Evolutionary conservation across 164 flowering plant species (phyloP).

Genomic region (Macadamia integrifolia): DNA sequence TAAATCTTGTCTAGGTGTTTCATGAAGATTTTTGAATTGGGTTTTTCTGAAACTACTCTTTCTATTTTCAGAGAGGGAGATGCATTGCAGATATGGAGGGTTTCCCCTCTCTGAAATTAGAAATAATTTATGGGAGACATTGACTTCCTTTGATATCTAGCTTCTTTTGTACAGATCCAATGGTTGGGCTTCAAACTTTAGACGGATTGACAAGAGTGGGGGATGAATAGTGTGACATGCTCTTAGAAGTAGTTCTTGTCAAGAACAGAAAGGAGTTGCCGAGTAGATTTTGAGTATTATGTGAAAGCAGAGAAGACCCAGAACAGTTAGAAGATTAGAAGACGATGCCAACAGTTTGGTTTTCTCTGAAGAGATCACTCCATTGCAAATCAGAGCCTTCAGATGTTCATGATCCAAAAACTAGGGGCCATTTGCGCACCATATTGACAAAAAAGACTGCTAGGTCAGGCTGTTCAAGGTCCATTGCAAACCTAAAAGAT

Average conservation of each 20-base stretch:
- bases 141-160: background rate
- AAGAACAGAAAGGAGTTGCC: constrained; percentile 1
- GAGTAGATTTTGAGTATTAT: constrained; percentile 6
- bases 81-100: constrained; percentile 6
- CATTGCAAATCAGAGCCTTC: constrained; percentile 82
- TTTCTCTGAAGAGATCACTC: constrained; percentile 72
- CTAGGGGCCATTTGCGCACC: constrained; percentile 49
- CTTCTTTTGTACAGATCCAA: constrained; percentile 8
- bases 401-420: constrained; percentile 79
- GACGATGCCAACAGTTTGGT: constrained; percentile 89
- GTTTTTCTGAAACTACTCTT: background rate
- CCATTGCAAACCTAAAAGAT: constrained; percentile 92
- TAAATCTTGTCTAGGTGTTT: background rate
- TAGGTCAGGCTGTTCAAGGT: constrained; percentile 95
- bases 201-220: constrained; percentile 1
- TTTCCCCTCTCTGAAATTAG: background rate
- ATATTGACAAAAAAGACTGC: constrained; percentile 58
- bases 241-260: constrained; percentile 2
- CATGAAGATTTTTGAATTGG: constrained; percentile 4
- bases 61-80: background rate
- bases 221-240: constrained; percentile 10
- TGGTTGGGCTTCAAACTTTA: background rate
- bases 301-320: constrained; percentile 7
- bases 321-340: constrained; percentile 9
- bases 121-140: background rate